Evolutionary conservation across 2,329 filamentous ascomycete genomes (phyloP).

Genomic region (Pezicula neosporulosa): DNA sequence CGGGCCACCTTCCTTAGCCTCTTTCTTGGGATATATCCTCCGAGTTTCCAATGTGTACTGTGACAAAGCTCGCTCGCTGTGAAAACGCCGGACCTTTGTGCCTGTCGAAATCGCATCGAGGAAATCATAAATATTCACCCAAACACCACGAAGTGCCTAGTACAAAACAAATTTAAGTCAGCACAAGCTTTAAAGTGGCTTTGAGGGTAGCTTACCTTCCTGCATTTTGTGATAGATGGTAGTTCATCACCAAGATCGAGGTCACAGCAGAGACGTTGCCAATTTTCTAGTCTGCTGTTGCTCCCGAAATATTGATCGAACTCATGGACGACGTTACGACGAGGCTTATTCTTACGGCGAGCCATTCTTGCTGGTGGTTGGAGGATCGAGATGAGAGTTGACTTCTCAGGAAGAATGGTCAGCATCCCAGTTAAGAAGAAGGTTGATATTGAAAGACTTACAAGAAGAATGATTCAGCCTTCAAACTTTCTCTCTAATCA

Average conservation of each 20-base stretch:
- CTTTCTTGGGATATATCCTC: conserved; percentile 43
- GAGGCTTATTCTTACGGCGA: background rate
- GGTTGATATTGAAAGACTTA: too few species aligned
- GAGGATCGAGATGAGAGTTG: too few species aligned
- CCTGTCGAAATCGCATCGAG: conserved; percentile 31
- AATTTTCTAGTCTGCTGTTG: conserved; percentile 33
- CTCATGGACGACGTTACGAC: conserved; percentile 6
- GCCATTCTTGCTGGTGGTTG: too few species aligned
- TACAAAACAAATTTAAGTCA: background rate
- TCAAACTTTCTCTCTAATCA: too few species aligned
- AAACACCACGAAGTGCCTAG: conserved; percentile 38
- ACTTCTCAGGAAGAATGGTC: too few species aligned
- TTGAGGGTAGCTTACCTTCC: conserved; percentile 31
- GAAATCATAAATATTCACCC: conserved; percentile 49
- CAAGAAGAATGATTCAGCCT: too few species aligned
- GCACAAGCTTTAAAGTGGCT: background rate
- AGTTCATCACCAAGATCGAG: conserved; percentile 36
- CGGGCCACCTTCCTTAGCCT: conserved; percentile 37
- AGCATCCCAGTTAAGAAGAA: too few species aligned
- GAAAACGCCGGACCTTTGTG: conserved; percentile 29
- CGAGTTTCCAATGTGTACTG: conserved; percentile 31
- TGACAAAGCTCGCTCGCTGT: conserved; percentile 28
- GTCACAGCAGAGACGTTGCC: conserved; percentile 41
- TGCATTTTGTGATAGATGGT: conserved; percentile 41
- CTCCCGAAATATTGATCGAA: conserved; percentile 20